Evolutionary conservation across 2,329 filamentous ascomycete species (phyloP).

Genomic region (Fusarium chuoi): DNA sequence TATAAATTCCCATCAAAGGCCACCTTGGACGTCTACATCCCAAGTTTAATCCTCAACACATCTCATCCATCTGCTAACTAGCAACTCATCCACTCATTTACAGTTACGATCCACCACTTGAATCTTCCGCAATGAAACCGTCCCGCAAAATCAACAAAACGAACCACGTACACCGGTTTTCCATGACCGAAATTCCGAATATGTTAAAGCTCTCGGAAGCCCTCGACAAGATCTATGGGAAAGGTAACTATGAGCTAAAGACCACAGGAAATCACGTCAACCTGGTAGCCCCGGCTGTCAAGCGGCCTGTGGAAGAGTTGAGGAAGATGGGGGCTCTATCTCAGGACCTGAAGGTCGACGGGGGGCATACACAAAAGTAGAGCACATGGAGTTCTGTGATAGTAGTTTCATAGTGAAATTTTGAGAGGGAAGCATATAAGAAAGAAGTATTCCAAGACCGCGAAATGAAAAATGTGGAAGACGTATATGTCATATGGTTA

Average conservation of each 20-base stretch:
- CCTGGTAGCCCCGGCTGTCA: neutral
- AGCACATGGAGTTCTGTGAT: neutral
- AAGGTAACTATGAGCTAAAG: neutral
- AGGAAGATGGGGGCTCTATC: neutral
- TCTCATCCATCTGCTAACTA: no score
- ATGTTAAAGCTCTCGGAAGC: neutral
- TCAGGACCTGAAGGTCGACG: neutral
- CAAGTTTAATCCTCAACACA: no score
- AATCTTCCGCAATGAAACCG: neutral
- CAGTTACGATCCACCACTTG: accelerated
- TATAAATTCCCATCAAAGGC: neutral
- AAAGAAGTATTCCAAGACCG: neutral
- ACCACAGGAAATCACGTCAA: neutral
- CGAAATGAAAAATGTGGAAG: neutral
- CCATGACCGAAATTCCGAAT: neutral
- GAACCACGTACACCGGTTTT: neutral
- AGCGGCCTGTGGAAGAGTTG: neutral
- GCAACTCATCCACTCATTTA: neutral
- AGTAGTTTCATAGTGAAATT: neutral
- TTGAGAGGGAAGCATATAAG: neutral
- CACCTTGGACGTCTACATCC: accelerated
- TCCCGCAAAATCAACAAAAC: no score
- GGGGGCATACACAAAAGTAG: neutral
- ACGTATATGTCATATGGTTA: accelerated
- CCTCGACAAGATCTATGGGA: neutral